A percentile compares a stretch with the other conserved stretches of the same genome.
Evolutionary conservation across 176 grass and related monocot genomes (phyloP).

Genomic region (Melocanna baccifera): DNA sequence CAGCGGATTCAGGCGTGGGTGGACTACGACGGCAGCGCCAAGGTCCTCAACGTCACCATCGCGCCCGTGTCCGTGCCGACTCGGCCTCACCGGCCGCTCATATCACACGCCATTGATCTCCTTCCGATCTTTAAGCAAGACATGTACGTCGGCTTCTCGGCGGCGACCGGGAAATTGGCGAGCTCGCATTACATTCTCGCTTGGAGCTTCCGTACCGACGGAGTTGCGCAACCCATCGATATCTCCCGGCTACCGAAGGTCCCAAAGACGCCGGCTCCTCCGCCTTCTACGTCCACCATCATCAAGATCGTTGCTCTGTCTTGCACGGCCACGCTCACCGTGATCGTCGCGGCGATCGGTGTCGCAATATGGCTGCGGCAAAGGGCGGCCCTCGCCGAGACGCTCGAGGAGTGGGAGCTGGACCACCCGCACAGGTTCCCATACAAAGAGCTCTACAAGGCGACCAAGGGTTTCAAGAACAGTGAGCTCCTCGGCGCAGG

Average conservation of each 20-base stretch:
- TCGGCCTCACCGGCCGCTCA: slow-evolving; percentile 28
- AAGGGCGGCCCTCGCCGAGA: slow-evolving; percentile 33
- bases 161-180: slow-evolving; percentile 24
- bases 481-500: slow-evolving; percentile 38
- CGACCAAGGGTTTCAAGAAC: slow-evolving; percentile 47
- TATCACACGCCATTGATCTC: slow-evolving; percentile 31
- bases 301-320: not conserved
- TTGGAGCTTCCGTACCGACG: slow-evolving; percentile 42
- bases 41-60: slow-evolving; percentile 38
- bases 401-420: slow-evolving; percentile 44
- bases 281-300: not conserved
- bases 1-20: slow-evolving; percentile 53
- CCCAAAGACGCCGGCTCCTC: slow-evolving; percentile 3
- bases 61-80: slow-evolving; percentile 12
- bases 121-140: slow-evolving; percentile 23
- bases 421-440: slow-evolving; percentile 46
- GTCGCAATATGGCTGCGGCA: slow-evolving; percentile 11
- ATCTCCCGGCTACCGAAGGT: slow-evolving; percentile 7
- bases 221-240: slow-evolving; percentile 33
- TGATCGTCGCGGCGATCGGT: slow-evolving; percentile 3
- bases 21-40: slow-evolving; percentile 28
- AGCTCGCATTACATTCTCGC: slow-evolving; percentile 49
- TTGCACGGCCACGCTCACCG: slow-evolving; percentile 7
- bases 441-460: slow-evolving; percentile 39
- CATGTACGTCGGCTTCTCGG: slow-evolving; percentile 48